Conservation (phyloP, 2,329 filamentous ascomycete genomes). For the Knoxdaviesia capensis region DNA sequence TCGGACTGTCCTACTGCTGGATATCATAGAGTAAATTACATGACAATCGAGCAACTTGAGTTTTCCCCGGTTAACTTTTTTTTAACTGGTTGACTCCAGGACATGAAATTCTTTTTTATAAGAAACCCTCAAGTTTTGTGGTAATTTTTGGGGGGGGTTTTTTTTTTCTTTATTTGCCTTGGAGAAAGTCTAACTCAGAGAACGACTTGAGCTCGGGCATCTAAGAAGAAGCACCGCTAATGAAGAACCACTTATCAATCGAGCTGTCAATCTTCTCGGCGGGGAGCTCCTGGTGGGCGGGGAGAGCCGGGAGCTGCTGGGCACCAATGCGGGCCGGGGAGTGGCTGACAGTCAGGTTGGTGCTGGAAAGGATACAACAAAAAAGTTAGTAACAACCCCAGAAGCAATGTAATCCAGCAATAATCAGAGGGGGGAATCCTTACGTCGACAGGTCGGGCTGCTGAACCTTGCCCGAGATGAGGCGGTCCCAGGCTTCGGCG, state of each 20-base stretch:
- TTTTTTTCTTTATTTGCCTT: no score
- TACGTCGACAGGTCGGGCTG: slow-evolving; percentile 66
- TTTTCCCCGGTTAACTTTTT: no score
- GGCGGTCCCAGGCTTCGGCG: slow-evolving; percentile 88
- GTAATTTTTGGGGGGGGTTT: no score
- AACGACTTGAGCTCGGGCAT: slow-evolving; percentile 1
- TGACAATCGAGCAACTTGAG: no score
- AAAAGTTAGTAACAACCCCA: slow-evolving; percentile 10
- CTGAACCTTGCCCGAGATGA: slow-evolving; percentile 75
- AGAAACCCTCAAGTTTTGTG: no score
- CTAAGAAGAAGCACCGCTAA: slow-evolving; percentile 83
- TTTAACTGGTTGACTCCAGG: no score
- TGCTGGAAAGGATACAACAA: slow-evolving; percentile 24
- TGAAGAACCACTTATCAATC: slow-evolving; percentile 99
- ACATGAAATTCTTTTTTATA: no score
- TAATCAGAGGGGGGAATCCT: slow-evolving; percentile 17
- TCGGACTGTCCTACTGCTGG: no score
- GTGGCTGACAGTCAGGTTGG: slow-evolving; percentile 59
- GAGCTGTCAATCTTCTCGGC: slow-evolving; percentile 83
- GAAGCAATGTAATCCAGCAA: neutral
- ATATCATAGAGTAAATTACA: no score
- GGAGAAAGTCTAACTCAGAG: no score
- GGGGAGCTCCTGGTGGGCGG: slow-evolving; percentile 56
- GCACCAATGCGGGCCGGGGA: slow-evolving; percentile 53
- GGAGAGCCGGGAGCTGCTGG: slow-evolving; percentile 56